Percentiles rank a stretch among this genome's conserved stretches.
phyloP scores from a whole-genome alignment of 75 land plant species.

The Chamaecyparis obtusa region DNA sequence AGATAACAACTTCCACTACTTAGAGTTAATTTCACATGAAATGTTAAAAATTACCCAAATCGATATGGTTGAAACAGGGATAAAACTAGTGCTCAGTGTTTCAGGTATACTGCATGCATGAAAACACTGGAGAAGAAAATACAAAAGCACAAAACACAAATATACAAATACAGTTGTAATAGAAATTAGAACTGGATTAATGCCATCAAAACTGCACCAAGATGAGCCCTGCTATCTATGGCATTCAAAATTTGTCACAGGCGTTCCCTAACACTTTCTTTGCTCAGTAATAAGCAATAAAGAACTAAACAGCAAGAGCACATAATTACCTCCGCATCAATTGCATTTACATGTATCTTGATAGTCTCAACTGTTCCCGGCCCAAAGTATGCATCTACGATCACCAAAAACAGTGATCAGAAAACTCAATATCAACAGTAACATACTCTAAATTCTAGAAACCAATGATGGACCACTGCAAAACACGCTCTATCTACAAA shows the following conservation, averaged over 20 bases:
- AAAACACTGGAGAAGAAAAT: background rate
- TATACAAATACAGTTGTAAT: background rate
- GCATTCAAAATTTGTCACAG: background rate
- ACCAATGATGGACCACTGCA: background rate
- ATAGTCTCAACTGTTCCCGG: slow-evolving; percentile 78
- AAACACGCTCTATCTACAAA: background rate
- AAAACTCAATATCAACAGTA: background rate
- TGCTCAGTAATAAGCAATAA: background rate
- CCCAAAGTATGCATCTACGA: slow-evolving; percentile 75
- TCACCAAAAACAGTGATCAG: background rate
- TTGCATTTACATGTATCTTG: slow-evolving; percentile 56
- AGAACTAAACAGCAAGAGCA: background rate
- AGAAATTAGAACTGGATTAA: background rate
- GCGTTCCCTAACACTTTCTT: background rate
- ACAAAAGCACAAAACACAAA: background rate
- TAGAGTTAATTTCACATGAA: too few species aligned
- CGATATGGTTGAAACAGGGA: too few species aligned
- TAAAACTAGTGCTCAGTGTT: background rate
- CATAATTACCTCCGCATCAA: slow-evolving; percentile 44
- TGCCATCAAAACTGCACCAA: background rate
- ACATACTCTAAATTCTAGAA: background rate
- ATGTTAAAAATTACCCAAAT: too few species aligned
- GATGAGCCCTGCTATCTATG: background rate
- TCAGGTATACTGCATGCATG: background rate
- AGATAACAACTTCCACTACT: too few species aligned